Evolutionary conservation across 2,329 filamentous ascomycete species (phyloP).

Genomic region (Alternaria longipes): DNA sequence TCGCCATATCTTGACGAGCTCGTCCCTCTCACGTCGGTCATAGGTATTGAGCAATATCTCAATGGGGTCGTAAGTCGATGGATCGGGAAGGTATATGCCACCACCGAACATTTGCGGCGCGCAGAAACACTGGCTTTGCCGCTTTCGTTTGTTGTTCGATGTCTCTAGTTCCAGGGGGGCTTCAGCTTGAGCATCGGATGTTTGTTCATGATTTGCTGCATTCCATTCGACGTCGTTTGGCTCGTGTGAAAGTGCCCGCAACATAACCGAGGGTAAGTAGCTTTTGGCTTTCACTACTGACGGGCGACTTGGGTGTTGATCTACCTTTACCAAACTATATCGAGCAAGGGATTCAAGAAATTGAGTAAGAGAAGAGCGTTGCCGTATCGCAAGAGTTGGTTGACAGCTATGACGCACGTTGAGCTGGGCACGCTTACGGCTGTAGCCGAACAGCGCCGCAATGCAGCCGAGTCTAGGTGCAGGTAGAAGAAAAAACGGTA

Average conservation of each 20-base stretch:
- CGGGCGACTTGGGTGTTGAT: too few species aligned
- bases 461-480: background rate
- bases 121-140: slow-evolving; percentile 14
- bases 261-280: background rate
- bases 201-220: background rate
- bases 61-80: slow-evolving; percentile 48
- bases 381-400: background rate
- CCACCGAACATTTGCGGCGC: slow-evolving; percentile 39
- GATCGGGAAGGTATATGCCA: slow-evolving; percentile 44
- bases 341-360: background rate
- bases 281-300: too few species aligned
- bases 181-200: too few species aligned
- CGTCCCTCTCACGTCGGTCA: slow-evolving; percentile 43
- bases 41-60: slow-evolving; percentile 49
- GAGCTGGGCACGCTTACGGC: background rate
- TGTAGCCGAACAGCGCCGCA: background rate
- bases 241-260: background rate
- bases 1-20: slow-evolving; percentile 50
- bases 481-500: background rate
- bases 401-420: background rate
- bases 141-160: slow-evolving; percentile 3
- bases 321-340: background rate
- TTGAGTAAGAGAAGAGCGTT: background rate
- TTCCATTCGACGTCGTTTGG: slow-evolving; percentile 2
- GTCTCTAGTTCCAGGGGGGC: background rate